Percentiles rank a stretch among this genome's conserved stretches.
Conservation (phyloP, 129 eudicot species). For the Centaurea solstitialis region DNA sequence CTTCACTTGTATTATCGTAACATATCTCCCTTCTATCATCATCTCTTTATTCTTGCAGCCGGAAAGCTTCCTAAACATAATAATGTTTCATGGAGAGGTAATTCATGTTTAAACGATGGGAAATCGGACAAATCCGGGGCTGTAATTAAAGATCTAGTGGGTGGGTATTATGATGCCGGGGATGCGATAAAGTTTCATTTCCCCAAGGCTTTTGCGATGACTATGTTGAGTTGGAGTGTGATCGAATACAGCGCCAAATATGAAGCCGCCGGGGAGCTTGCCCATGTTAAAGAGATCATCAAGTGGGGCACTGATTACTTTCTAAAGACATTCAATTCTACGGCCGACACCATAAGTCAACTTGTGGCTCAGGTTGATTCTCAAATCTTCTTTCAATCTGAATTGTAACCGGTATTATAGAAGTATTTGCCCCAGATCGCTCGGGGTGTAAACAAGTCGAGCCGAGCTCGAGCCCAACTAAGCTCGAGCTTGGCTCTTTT, state of each 20-base stretch:
- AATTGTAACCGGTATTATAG: background rate
- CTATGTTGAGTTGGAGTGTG: conserved; percentile 98
- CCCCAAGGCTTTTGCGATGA: conserved; percentile 88
- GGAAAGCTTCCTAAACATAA: conserved; percentile 85
- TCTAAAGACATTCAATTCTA: conserved; percentile 76
- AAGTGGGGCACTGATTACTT: conserved; percentile 98
- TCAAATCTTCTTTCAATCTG: background rate
- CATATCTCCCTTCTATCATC: background rate
- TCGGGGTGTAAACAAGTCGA: no score
- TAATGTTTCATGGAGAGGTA: conserved; percentile 91
- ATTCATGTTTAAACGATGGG: conserved; percentile 79
- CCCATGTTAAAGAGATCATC: conserved; percentile 70
- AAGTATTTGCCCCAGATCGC: background rate
- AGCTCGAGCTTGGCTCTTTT: no score
- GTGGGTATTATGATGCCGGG: conserved; percentile 95
- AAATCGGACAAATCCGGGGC: conserved; percentile 44
- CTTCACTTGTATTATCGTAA: background rate
- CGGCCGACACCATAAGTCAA: conserved; percentile 76
- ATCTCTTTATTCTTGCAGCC: conserved; percentile 48
- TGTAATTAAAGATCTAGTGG: conserved; percentile 61
- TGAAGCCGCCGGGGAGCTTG: conserved; percentile 93
- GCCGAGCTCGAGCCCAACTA: no score
- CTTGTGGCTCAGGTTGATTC: conserved; percentile 70
- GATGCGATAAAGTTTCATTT: conserved; percentile 93
- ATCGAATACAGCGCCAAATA: conserved; percentile 88